Evolutionary conservation across 148 eudicot genomes (phyloP), one percentile per base, ranked within the genome.

Genomic region (Heliamphora exappendiculata): DNA sequence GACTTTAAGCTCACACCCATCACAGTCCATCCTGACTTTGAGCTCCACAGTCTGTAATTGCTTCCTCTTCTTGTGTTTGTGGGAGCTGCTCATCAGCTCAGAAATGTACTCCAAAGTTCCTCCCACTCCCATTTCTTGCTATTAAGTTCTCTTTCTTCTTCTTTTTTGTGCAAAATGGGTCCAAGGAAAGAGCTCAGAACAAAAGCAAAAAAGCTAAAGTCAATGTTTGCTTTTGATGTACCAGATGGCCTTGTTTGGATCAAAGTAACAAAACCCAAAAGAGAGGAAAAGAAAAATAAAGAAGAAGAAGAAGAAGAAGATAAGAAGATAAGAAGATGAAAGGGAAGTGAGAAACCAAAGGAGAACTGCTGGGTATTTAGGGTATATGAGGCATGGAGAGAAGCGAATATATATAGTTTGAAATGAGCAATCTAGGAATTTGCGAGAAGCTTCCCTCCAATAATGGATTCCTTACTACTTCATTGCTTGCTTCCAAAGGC

Each of bases 11-110:
- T 88, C 92, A 82, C 98, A 93, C 3, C 98, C 98, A 85, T 93
- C 93, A 80, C 98, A 93, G 65, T 91, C 92, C 86, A 94, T 94
- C 81, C 90, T 86, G 47, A 94, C 89, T 81, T 94, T 94, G 76
- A 94, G 90, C 64, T 91, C 89, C 47, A 94, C 97, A 28, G 95
- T 90, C 57, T 90, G 96, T 11, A 85, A 78, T 60, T 85, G 94
- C 74, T 89, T 88, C 84, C 83, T 87, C 89, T 88, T 91, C 82
- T 81, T 89, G 76, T 86, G 83, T 57, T 72, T 86, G 59, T 81
- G 83, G 0, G 83, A 72, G 41, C 82, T 82, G 83, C 87, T 80
- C 84, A 93, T 86, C 70, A 89, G 24, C 7, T 89, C 96, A 13
- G 98, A 85, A 1, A 93, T 75, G 85, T 81, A 91, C 74, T 86